Percentiles rank a stretch among this genome's conserved stretches.
phyloP scores from a whole-genome alignment of 768 basidiomycete species.

The Auriscalpium microsporum region DNA sequence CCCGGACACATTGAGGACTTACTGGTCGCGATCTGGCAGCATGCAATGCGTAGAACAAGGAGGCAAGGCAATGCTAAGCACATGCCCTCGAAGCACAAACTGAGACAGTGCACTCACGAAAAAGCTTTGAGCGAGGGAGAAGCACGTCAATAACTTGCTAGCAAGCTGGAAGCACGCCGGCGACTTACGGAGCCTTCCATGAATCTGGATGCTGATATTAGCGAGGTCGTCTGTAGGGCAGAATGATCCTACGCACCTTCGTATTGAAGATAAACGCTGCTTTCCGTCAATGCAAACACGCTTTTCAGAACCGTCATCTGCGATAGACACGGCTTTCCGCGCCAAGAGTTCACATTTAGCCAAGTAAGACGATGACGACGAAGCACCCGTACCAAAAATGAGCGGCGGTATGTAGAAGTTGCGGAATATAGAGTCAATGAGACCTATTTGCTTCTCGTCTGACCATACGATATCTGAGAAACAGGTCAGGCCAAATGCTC shows the following conservation, averaged over 20 bases:
- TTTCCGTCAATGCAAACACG: slow-evolving; percentile 67
- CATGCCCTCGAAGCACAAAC: slow-evolving; percentile 3
- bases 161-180: background rate
- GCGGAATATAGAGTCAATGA: slow-evolving; percentile 57
- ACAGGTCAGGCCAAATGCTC: background rate
- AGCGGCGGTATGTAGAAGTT: slow-evolving; percentile 63
- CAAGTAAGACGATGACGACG: background rate
- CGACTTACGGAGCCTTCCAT: slow-evolving; percentile 45
- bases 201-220: slow-evolving; percentile 31
- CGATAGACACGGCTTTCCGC: slow-evolving; percentile 28
- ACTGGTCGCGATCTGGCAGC: slow-evolving; percentile 33
- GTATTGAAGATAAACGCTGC: slow-evolving; percentile 60
- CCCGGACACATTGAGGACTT: slow-evolving; percentile 4
- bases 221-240: background rate
- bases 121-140: slow-evolving; percentile 28
- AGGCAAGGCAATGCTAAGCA: background rate
- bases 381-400: slow-evolving; percentile 44
- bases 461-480: slow-evolving; percentile 54
- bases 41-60: too few species aligned
- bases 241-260: slow-evolving; percentile 31
- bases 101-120: slow-evolving; percentile 26
- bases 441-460: slow-evolving; percentile 46
- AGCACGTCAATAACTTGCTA: background rate
- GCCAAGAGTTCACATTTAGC: background rate
- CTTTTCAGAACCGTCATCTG: slow-evolving; percentile 34